Base-by-base conservation (phyloP, 2,329 filamentous ascomycete genomes). In the Cladobotryum mycophilum region DNA sequence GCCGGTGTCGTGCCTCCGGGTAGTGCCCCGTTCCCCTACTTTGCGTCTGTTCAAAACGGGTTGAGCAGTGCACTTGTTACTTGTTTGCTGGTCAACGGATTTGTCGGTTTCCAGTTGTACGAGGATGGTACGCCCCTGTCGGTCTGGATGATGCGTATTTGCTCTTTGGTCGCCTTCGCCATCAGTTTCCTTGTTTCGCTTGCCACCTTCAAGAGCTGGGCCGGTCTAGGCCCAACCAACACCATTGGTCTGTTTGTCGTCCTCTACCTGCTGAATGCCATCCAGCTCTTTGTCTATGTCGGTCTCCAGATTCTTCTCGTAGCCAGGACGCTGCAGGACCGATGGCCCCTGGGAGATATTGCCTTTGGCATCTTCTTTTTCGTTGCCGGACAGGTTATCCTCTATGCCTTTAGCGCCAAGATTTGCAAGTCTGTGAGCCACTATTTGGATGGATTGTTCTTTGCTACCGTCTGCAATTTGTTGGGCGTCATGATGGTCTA, bases 401-500 rank as follows among this genome's bases (percentile, higher is more conserved):
- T 99, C 13, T 97, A 99, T 66, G 89, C 86, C 20, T 89, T 96
- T 64, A 93, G 89, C 72, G 78, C 85, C 57, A 82, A 79, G 56
- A 91, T 99, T 62, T 99, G 93, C 74, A 79, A 85, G 47, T 81
- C 82, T 43, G 83, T 91, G 37, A 84, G 89, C 69, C 93, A 99
- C 69, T 99, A 97, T 66, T 72, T 99, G 45, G 93, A 99, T 64
- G 92, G 92, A 1, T 72, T 97, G 44, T 95, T 97, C 73, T 91
- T 99, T 64, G 89, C 90, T 4, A 96, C 92, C 0, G 84, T 92
- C 49, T 93, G 90, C 75, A 99, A 99, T 65, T 72, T 99, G 41
- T 75, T 99, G 41, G 89, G 85, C 12, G 92, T 99, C 54, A 99
- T 99, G 93, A 99, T 97, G 93, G 85, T 99, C 36, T 99, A 99